Evolutionary conservation across 1,284 basidiomycete species (phyloP), one percentile per base, ranked within the genome.

Genomic region (Thelephora terrestris): DNA sequence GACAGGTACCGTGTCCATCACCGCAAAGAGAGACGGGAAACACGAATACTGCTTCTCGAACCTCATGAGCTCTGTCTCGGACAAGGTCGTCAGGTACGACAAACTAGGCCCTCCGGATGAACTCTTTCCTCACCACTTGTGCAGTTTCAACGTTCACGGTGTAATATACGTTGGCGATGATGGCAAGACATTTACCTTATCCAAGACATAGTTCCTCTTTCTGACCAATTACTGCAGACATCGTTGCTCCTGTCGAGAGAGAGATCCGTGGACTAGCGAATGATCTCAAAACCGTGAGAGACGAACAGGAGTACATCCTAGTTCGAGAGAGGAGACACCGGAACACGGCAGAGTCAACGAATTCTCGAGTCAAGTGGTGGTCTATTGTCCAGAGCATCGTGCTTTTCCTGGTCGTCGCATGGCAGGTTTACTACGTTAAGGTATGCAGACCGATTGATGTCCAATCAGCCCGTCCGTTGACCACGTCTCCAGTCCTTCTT

Each of bases 21-120:
- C 91, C 3, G 94, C 94, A 10, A 79, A 83, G 51, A 78, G 74
- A 57, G 85, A 94, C 57, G 96, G 96, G 0, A 71, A 91, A 46
- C 85, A 95, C 63, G 87, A 91, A 58, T 98, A 98, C 63, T 99
- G 96, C 70, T 99, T 99, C 75, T 93, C 90, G 44, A 99, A 99
- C 66, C 85, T 93, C 66, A 97, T 97, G 88, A 92, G 88, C 60
- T 83, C 88, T 24, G 85, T 97, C 57, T 84, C 90, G 40, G 90
- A 95, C 69, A 99, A 99, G 70, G 85, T 91, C 53, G 81, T 99
- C 58, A 90, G 85, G 88, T 91, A 61, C 57, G 82, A 36, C 36
- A 40, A 36, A 9, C 37, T 36, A 46, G 12, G 43, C 34, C 39
- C 29, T 40, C 38, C 29, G 36, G 48, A 4, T 35, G 34, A 43